Evolutionary conservation across 371 early-diverging fungal species (phyloP).

Genomic region (Mucor ambiguus): DNA sequence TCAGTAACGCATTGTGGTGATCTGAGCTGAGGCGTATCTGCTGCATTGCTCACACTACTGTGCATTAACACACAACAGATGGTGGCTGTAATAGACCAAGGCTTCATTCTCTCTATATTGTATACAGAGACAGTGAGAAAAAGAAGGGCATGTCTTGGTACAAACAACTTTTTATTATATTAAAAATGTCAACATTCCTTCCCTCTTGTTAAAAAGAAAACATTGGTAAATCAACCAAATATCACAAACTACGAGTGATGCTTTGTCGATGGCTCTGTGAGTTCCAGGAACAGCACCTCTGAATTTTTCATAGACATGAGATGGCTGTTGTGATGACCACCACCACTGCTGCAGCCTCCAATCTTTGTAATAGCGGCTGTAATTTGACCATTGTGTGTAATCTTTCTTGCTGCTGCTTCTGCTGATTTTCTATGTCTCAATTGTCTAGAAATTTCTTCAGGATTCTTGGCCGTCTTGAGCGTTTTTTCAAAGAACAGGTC

Average conservation of each 20-base stretch:
- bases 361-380: constrained; percentile 28
- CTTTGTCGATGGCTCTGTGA: constrained; percentile 4
- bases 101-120: neutral
- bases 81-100: neutral
- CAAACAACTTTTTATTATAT: neutral
- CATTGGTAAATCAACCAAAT: neutral
- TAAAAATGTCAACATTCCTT: neutral
- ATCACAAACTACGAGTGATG: neutral
- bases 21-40: neutral
- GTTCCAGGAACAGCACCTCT: neutral
- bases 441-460: constrained; percentile 15
- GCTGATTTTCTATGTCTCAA: constrained; percentile 20
- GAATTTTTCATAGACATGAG: neutral
- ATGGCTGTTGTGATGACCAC: too few relatives aligned
- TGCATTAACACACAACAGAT: neutral
- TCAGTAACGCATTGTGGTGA: neutral
- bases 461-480: constrained; percentile 13
- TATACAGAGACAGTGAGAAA: neutral
- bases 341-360: neutral
- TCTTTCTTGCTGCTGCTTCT: constrained; percentile 28
- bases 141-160: neutral
- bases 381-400: constrained; percentile 24
- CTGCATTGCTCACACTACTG: neutral
- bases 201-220: neutral
- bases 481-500: constrained; percentile 56